These are phyloP conservation scores for Miscanthus sacchariflorus DNA, from an alignment of 202 grass and related monocot genomes.

Conservation along the genomic window DNA sequence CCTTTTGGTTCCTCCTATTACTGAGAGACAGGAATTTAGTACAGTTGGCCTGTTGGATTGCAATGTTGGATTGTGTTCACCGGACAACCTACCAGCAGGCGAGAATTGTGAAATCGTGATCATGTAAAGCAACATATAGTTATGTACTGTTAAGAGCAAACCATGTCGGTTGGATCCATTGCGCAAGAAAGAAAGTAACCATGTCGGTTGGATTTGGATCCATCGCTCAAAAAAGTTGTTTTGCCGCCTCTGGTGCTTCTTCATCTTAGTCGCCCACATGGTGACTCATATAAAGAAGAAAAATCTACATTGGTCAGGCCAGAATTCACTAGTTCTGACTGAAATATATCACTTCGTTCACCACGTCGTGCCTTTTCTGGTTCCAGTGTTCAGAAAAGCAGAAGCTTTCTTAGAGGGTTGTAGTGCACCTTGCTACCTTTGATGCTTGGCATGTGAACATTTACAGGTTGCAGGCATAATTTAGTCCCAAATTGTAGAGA, in stretches of 20 bases:
- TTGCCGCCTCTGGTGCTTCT: too few species aligned
- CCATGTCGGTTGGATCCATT: background rate
- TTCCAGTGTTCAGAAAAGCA: background rate
- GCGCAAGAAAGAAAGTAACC: background rate
- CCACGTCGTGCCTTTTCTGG: too few species aligned
- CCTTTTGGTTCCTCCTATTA: slow-evolving; percentile 4
- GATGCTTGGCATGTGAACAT: slow-evolving; percentile 7
- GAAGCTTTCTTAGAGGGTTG: background rate
- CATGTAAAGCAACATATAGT: slow-evolving; percentile 19
- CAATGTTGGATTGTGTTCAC: slow-evolving; percentile 25
- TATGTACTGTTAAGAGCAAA: background rate
- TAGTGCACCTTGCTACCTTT: background rate
- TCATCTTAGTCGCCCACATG: background rate
- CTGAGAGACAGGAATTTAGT: slow-evolving; percentile 27
- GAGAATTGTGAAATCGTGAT: slow-evolving; percentile 27
- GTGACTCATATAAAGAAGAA: background rate
- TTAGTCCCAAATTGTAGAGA: background rate
- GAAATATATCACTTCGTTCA: too few species aligned
- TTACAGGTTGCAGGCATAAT: background rate
- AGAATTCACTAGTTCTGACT: slow-evolving; percentile 1
- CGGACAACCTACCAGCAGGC: slow-evolving; percentile 26
- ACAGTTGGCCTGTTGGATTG: slow-evolving; percentile 39
- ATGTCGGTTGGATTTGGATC: too few species aligned
- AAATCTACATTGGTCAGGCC: background rate
- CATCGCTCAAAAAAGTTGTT: background rate